Percentiles rank a stretch among this genome's conserved stretches.
phyloP scores from a whole-genome alignment of 495 filamentous ascomycete species.

The Xylaria nigripes region DNA sequence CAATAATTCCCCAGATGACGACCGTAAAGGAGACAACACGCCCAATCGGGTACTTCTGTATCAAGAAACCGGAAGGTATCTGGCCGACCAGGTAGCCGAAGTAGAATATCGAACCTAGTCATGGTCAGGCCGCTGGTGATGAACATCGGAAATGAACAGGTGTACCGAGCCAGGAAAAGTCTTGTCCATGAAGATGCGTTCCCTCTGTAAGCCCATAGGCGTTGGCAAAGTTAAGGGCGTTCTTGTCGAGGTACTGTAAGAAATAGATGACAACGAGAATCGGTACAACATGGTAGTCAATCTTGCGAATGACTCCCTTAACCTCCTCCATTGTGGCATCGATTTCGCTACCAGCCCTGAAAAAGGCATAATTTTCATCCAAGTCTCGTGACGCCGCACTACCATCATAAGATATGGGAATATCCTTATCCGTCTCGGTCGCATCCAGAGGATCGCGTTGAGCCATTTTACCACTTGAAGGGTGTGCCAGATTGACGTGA shows the following conservation, averaged over 20 bases:
- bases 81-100: slow-evolving; percentile 40
- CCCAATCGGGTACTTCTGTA: slow-evolving; percentile 47
- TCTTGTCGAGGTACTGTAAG: slow-evolving; percentile 53
- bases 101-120: slow-evolving; percentile 14
- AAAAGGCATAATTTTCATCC: slow-evolving; percentile 23
- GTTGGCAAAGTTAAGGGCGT: slow-evolving; percentile 52
- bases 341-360: slow-evolving; percentile 21
- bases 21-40: slow-evolving; percentile 40
- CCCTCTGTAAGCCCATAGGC: slow-evolving; percentile 48
- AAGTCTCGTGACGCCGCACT: slow-evolving; percentile 5
- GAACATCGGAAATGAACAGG: slow-evolving; percentile 6
- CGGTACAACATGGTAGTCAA: slow-evolving; percentile 48
- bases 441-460: neutral
- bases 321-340: slow-evolving; percentile 22
- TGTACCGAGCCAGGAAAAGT: slow-evolving; percentile 46
- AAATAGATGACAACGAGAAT: slow-evolving; percentile 50
- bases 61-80: slow-evolving; percentile 43
- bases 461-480: slow-evolving; percentile 4
- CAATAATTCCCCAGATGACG: slow-evolving; percentile 12
- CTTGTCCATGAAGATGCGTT: slow-evolving; percentile 44
- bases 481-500: neutral
- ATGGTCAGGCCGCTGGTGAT: neutral
- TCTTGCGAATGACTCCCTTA: slow-evolving; percentile 41
- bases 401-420: neutral
- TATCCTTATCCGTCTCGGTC: neutral